A percentile compares a stretch with the other conserved stretches of the same genome.
Conservation (phyloP, 2,329 filamentous ascomycete genomes). For the Fusarium irregulare region DNA sequence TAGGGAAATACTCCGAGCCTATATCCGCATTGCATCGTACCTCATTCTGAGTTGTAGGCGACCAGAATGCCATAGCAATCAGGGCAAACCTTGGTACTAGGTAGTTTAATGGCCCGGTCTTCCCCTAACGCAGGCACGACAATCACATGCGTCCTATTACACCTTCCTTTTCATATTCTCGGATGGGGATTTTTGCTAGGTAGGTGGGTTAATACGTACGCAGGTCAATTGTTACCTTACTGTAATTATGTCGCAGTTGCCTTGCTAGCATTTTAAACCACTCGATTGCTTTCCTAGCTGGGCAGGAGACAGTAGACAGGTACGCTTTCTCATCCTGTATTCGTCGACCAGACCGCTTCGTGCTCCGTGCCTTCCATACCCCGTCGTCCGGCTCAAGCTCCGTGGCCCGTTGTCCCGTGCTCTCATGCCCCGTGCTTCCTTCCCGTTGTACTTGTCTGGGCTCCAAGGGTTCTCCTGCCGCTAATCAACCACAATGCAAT, state of each 20-base stretch:
- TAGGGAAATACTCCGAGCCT: background rate
- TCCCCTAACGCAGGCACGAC: constrained; percentile 19
- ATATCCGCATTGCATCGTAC: background rate
- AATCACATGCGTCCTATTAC: background rate
- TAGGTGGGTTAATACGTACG: background rate
- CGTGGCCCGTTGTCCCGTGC: constrained; percentile 31
- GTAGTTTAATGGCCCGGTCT: constrained; percentile 2
- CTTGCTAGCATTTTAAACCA: constrained; percentile 16
- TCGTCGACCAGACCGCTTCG: constrained; percentile 9
- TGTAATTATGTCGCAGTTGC: background rate
- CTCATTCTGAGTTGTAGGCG: background rate
- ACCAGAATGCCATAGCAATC: background rate
- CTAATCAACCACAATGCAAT: constrained; percentile 26
- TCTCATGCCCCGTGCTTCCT: constrained; percentile 33
- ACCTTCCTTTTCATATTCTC: background rate
- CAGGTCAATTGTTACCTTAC: background rate
- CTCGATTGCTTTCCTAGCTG: constrained; percentile 35
- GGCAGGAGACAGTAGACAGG: constrained; percentile 36
- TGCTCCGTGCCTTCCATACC: constrained; percentile 34
- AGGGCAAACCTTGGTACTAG: background rate
- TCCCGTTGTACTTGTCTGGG: constrained; percentile 26
- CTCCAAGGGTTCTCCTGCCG: constrained; percentile 1
- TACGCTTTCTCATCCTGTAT: constrained; percentile 22
- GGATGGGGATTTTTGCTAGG: background rate
- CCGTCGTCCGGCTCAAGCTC: constrained; percentile 36